Conservation (phyloP, 1,284 basidiomycete genomes). For the Melampsora americana region DNA sequence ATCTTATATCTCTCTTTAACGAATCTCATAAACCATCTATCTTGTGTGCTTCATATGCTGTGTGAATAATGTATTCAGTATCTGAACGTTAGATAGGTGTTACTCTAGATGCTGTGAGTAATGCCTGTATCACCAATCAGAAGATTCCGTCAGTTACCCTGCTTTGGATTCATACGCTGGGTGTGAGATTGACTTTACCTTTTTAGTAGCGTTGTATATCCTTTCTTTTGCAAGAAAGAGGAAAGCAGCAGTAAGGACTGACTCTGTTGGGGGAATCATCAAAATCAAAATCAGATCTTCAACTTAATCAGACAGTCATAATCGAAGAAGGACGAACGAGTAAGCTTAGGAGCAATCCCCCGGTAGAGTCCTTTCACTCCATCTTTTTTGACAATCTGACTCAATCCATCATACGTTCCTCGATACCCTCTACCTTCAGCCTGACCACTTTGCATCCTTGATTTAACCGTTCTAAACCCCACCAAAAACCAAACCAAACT, state of each 20-base stretch:
- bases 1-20: no score
- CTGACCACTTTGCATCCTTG: conserved; percentile 72
- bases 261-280: conserved; percentile 1
- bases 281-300: background rate
- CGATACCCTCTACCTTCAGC: conserved; percentile 65
- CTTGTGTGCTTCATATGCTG: no score
- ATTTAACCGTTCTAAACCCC: conserved; percentile 65
- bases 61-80: no score
- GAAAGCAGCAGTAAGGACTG: conserved; percentile 41
- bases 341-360: conserved; percentile 36
- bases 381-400: conserved; percentile 37
- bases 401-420: conserved; percentile 35
- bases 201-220: conserved; percentile 41
- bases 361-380: conserved; percentile 37
- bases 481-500: conserved; percentile 16
- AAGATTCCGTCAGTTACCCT: no score
- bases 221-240: conserved; percentile 42
- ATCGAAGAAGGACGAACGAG: conserved; percentile 8
- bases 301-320: background rate
- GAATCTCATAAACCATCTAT: no score
- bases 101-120: background rate
- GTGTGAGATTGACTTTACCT: conserved; percentile 8
- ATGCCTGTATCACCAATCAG: background rate
- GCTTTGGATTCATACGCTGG: no score
- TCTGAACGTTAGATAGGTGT: background rate